These are phyloP conservation scores for Mortierella claussenii DNA, from an alignment of 192 early-diverging fungal species.

Conservation along the genomic window DNA sequence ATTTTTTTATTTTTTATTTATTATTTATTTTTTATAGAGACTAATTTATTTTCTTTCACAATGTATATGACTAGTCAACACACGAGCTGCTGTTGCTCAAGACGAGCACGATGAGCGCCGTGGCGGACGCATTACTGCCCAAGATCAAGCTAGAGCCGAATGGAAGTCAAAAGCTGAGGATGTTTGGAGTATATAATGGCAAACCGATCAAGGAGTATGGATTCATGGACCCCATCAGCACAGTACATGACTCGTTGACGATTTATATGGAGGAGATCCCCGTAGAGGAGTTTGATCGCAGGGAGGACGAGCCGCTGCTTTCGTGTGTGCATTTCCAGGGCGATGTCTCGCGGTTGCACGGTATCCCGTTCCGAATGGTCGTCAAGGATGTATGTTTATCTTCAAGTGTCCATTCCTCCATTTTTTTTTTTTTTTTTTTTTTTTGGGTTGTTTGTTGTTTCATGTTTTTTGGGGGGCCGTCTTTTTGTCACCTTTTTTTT, in stretches of 20 bases:
- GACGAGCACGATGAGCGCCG: conserved; percentile 54
- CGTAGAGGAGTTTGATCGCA: conserved; percentile 55
- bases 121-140: conserved; percentile 64
- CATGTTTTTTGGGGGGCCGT: not conserved
- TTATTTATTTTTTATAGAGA: not conserved
- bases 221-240: conserved; percentile 57
- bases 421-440: not conserved
- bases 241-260: conserved; percentile 55
- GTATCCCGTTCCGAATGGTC: conserved; percentile 86
- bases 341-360: conserved; percentile 74
- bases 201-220: conserved; percentile 61
- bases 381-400: conserved; percentile 62
- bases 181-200: conserved; percentile 67
- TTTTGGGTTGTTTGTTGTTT: not conserved
- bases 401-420: no score
- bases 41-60: no score
- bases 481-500: not conserved
- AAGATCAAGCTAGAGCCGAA: conserved; percentile 63
- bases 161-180: conserved; percentile 63
- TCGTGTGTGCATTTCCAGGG: conserved; percentile 82
- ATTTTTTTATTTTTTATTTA: no score
- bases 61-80: conserved; percentile 32
- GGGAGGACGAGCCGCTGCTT: conserved; percentile 58
- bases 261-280: conserved; percentile 72
- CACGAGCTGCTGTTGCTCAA: conserved; percentile 81